Percentiles rank a stretch among this genome's conserved stretches.
Conservation (phyloP, 192 early-diverging fungal genomes). For the Ramicandelaber brevisporus region DNA sequence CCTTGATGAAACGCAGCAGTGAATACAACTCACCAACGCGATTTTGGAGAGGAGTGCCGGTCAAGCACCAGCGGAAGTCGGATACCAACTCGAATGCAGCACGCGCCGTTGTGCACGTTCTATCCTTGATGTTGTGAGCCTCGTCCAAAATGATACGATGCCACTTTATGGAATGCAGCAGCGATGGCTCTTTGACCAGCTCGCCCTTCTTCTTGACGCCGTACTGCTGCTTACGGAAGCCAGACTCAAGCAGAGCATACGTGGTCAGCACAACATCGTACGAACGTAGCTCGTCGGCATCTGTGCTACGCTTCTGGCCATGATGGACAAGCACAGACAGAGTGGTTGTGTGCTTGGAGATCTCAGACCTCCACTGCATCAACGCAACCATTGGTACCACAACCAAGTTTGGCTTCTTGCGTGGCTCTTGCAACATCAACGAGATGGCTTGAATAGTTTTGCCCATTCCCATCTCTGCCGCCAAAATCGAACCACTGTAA, state of each 20-base stretch:
- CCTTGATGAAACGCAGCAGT: slow-evolving; percentile 65
- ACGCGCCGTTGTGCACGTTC: slow-evolving; percentile 56
- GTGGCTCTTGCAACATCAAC: slow-evolving; percentile 34
- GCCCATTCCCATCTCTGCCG: slow-evolving; percentile 84
- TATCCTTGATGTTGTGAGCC: slow-evolving; percentile 80
- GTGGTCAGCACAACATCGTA: slow-evolving; percentile 62
- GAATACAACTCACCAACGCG: slow-evolving; percentile 82
- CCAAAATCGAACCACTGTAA: slow-evolving; percentile 52
- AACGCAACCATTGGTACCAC: slow-evolving; percentile 73
- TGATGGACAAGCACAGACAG: slow-evolving; percentile 48
- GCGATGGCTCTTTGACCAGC: slow-evolving; percentile 29
- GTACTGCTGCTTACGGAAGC: slow-evolving; percentile 37
- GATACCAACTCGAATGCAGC: slow-evolving; percentile 49
- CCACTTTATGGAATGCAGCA: slow-evolving; percentile 55
- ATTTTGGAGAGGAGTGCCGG: slow-evolving; percentile 83
- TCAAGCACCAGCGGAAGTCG: slow-evolving; percentile 53
- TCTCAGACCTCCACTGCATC: slow-evolving; percentile 67
- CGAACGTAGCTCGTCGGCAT: slow-evolving; percentile 20
- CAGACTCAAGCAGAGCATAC: slow-evolving; percentile 50
- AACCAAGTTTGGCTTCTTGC: slow-evolving; percentile 47
- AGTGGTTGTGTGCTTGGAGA: slow-evolving; percentile 29
- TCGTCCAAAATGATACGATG: slow-evolving; percentile 64
- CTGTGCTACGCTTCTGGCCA: slow-evolving; percentile 33
- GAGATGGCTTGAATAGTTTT: slow-evolving; percentile 87
- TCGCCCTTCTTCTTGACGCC: slow-evolving; percentile 36